These are phyloP conservation scores for Pichia scutulata DNA, from an alignment of 805 yeast genomes.

Conservation along the genomic window DNA sequence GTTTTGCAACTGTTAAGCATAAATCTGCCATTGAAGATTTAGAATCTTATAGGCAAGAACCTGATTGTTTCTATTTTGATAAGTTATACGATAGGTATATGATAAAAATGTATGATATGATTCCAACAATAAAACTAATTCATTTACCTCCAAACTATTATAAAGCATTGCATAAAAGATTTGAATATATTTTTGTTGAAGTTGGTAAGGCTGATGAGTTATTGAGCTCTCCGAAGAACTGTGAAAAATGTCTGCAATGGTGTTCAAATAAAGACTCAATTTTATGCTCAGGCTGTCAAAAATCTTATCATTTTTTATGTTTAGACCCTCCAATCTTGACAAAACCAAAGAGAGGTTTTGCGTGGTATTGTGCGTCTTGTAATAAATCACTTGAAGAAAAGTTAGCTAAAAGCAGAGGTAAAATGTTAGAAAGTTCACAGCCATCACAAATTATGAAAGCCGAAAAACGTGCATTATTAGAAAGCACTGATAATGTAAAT, in stretches of 20 bases:
- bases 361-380: conserved; percentile 85
- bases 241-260: conserved; percentile 82
- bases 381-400: conserved; percentile 48
- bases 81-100: conserved; percentile 81
- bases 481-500: not conserved
- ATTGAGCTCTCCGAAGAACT: conserved; percentile 54
- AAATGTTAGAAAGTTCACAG: conserved; percentile 24
- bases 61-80: conserved; percentile 78
- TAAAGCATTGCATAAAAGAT: conserved; percentile 56
- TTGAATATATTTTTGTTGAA: conserved; percentile 71
- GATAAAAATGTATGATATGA: conserved; percentile 70
- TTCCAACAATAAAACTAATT: conserved; percentile 52
- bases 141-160: conserved; percentile 55
- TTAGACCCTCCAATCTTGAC: conserved; percentile 74
- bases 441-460: conserved; percentile 19
- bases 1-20: conserved; percentile 64
- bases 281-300: conserved; percentile 69
- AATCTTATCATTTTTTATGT: conserved; percentile 71
- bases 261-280: conserved; percentile 67
- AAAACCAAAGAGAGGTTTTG: conserved; percentile 81
- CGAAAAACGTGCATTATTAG: not conserved
- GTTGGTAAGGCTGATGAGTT: conserved; percentile 55
- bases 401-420: conserved; percentile 28
- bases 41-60: conserved; percentile 44
- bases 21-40: conserved; percentile 55